Base-by-base conservation (phyloP, 2,329 filamentous ascomycete species). In the Aspergillus felis region DNA sequence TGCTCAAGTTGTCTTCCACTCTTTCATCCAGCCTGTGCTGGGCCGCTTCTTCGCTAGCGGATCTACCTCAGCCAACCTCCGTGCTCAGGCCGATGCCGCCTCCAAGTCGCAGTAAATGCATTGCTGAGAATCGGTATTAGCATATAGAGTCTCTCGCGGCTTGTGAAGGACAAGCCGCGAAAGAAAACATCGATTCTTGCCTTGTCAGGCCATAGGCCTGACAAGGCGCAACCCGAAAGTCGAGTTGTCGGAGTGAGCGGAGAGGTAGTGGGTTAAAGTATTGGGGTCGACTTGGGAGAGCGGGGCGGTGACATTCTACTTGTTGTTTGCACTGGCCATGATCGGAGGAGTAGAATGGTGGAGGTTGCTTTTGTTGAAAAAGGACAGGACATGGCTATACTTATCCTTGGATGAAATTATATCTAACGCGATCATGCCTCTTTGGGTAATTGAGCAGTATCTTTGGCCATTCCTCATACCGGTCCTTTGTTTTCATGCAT, bases 1-100 rank as follows among this genome's bases (percentile, higher is more conserved):
- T 74, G 93, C 94, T 71, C 92, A 97, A 78, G 80, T 97, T 73
- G 84, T 99, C 81, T 99, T 97, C 90, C 89, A 91, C 78, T 96
- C 92, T 63, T 91, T 97, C 85, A 79, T 99, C 75, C 87, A 90
- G 74, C 94, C 94, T 68, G 86, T 95, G 70, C 89, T 97, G 75
- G 85, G 91, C 76, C 91, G 92, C 78, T 95, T 97, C 87, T 99
- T 97, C 84, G 78, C 81, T 69, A 75, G 78, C 68, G 84, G 84
- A 71, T 90, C 89, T 61, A 91, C 92, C 70, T 89, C 92, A 69
- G 86, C 91, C 75, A 90, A 91, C 80, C 89, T 97, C 71, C 91
- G 91, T 68, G 88, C 90, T 70, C 91, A 94, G 84, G 91, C 88
- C 76, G 91, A 93, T 71, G 84, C 88, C 71, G 83, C 84, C 69